phyloP scores from a whole-genome alignment of 331 rosid genomes.

The Rosa hybrid region DNA sequence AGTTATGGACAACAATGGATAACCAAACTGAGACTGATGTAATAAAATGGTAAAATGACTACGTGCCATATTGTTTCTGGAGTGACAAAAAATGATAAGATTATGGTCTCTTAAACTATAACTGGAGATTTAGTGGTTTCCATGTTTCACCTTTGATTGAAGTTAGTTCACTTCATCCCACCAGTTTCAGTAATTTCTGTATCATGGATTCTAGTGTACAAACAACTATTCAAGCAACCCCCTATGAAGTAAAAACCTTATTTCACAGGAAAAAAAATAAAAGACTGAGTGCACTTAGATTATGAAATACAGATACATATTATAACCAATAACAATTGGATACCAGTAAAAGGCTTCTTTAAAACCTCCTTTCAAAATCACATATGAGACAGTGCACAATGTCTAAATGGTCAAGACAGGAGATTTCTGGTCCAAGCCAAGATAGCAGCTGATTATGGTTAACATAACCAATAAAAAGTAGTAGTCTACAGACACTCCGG shows the following conservation, averaged over 20 bases:
- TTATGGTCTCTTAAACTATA: background rate
- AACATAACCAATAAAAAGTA: background rate
- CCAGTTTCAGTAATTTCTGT: background rate
- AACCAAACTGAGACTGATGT: background rate
- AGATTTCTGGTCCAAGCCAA: background rate
- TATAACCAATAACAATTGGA: background rate
- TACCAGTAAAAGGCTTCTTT: background rate
- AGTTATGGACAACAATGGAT: background rate
- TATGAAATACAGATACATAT: background rate
- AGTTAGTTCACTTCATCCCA: background rate
- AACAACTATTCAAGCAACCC: background rate
- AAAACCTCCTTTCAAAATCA: background rate
- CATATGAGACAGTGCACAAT: background rate
- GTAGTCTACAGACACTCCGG: background rate
- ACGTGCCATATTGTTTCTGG: background rate
- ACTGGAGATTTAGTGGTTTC: background rate
- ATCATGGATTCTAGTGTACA: constrained; percentile 3
- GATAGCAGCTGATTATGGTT: background rate
- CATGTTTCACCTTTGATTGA: background rate
- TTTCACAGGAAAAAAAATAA: background rate
- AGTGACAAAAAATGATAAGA: background rate
- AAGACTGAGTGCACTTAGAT: background rate
- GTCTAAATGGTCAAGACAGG: background rate
- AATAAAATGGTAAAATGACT: background rate
- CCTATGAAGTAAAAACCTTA: background rate